Percentiles rank a stretch among this genome's conserved stretches.
Conservation (phyloP, 208 protist genomes). For the Trypanosoma rangeli region DNA sequence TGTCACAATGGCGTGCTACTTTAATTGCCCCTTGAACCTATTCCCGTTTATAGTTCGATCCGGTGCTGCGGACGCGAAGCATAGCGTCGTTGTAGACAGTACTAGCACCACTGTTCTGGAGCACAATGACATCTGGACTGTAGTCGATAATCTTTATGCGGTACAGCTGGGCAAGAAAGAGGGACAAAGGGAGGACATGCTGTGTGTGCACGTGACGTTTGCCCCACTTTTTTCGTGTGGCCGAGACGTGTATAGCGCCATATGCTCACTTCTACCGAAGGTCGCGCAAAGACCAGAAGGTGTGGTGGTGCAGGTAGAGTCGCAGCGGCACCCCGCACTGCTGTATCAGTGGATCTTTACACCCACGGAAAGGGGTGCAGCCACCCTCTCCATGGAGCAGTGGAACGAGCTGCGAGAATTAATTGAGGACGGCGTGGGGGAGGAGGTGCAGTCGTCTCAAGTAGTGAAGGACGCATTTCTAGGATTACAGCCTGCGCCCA, state of each 20-base stretch:
- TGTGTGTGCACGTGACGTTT: constrained; percentile 28
- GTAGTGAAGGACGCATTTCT: constrained; percentile 7
- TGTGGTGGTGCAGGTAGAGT: constrained; percentile 17
- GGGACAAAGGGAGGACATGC: not conserved
- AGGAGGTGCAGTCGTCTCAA: constrained; percentile 24
- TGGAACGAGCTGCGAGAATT: constrained; percentile 39
- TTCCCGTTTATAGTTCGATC: constrained; percentile 17
- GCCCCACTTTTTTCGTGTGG: constrained; percentile 18
- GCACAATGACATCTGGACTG: constrained; percentile 7
- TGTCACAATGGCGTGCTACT: constrained; percentile 23
- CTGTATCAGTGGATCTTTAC: constrained; percentile 29
- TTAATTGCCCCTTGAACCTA: constrained; percentile 14
- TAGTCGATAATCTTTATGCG: constrained; percentile 11
- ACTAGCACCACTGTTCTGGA: not conserved
- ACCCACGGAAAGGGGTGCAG: not conserved
- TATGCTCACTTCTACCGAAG: constrained; percentile 21
- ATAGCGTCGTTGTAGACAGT: constrained; percentile 10
- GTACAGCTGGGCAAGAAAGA: constrained; percentile 15
- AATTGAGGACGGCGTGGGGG: constrained; percentile 55
- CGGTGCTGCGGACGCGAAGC: not conserved
- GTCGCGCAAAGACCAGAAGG: constrained; percentile 9
- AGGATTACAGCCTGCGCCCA: not conserved
- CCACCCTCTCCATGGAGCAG: constrained; percentile 4
- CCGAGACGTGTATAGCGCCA: constrained; percentile 15
- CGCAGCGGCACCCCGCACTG: constrained; percentile 10